Evolutionary conservation across 106 monocot species (phyloP), one percentile per base, ranked within the genome.

Genomic region (Dioscorea dumetorum): DNA sequence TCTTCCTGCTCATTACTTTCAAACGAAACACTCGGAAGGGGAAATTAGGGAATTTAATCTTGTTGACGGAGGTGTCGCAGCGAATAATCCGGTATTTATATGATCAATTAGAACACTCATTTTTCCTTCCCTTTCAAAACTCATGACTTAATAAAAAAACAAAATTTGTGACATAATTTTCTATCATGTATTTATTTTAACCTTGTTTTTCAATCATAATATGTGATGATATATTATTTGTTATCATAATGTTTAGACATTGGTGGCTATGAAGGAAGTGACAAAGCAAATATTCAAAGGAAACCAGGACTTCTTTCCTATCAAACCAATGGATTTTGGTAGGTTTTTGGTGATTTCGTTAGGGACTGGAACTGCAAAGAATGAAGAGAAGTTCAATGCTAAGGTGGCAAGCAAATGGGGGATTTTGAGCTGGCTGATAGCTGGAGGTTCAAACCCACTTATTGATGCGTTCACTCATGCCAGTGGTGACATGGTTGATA

Each of bases 401-500:
- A 60, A 71, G 24, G 33, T 34, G 0, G 80, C 80, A 21, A 24
- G 76, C 2, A 78, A 70, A 35, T 92, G 92, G 92, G 92, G 92
- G 20, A 63, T 76, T 11, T 34, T 88, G 16, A 53, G 65, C 3
- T 92, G 92, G 92, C 14, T 92, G 33, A 70, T 64, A 50, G 71
- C 64, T 24, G 31, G 34, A 7, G 81, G 85, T 9, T 32, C 49
- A 12, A 83, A 80, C 8, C 92, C 92, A 0, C 64, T 92, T 33
- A 71, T 92, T 18, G 83, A 92, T 24, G 61, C 71, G n/a, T 85
- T 83, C 67, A 83, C 58, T 12, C 81, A 88, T 19, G 74, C 78
- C 1, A 92, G 88, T 34, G 77, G 69, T 22, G 92, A 92, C 33
- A 83, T 92, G 88, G 92, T 83, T 22, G 88, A 92, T 58, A 74